Evolutionary conservation across 495 filamentous ascomycete species (phyloP), one percentile per base, ranked within the genome.

Genomic region (Podospora fimiseda): DNA sequence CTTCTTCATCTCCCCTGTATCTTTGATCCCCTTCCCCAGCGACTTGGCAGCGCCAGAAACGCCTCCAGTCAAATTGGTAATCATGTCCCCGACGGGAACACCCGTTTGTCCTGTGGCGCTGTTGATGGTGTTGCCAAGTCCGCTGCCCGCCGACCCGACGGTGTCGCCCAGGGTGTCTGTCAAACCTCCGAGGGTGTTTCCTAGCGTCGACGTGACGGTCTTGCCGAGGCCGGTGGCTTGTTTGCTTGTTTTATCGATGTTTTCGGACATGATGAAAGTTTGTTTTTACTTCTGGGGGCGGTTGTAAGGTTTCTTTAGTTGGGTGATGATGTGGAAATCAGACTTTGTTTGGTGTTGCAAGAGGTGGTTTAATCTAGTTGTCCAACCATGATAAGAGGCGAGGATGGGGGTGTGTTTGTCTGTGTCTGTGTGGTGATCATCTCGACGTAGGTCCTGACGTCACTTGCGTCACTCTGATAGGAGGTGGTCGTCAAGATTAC

Each of bases 111-210:
- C 85, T 1, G 82, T 82, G 0, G 79, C 80, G 42, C 77, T 75
- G 15, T 67, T 82, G 53, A 88, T 69, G 1, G 80, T 85, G 52
- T 85, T 64, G 5, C 83, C 84, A 2, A 87, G 15, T 0, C 83
- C 83, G 9, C 82, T 71, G 7, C 75, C 74, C 0, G 80, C 79
- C 3, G 83, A 78, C 27, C 84, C 84, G 1, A 85, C 77, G 0
- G 86, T 74, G 23, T 79, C 80, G n/a, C 85, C 85, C 1, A 79
- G 76, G 1, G 83, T 87, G 44, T 82, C 78, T 3, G 81, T 76
- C 11, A 70, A 51, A 33, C 69, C 73, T 15, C 71, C 67, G 20
- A 72, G 63, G 2, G 70, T 71, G 60, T 78, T 76, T 50, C 70
- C 70, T 1, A 69, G 50, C 1, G 64, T 83, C 20, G 82, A 81